Evolutionary conservation across 1,139 yeast genomes (phyloP).

Genomic region (Sugiyamaella neomexicana): DNA sequence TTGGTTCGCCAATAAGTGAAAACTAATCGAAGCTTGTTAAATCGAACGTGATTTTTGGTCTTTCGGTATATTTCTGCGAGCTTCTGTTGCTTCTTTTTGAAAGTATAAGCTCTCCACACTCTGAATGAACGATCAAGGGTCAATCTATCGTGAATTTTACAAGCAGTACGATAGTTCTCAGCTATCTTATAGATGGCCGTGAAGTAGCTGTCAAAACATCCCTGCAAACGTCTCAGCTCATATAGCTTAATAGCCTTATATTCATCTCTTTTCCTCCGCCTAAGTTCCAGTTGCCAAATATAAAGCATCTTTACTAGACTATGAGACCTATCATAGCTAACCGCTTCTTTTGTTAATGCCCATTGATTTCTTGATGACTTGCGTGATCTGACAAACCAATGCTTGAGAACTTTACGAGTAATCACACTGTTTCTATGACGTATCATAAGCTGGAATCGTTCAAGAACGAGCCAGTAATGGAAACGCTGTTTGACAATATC

Average conservation of each 20-base stretch:
- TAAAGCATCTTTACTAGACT: conserved; percentile 6
- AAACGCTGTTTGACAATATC: conserved; percentile 18
- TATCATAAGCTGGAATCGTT: conserved; percentile 22
- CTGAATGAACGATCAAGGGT: conserved; percentile 5
- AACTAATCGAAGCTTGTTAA: neutral
- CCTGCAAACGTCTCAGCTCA: conserved; percentile 4
- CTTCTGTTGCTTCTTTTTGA: neutral
- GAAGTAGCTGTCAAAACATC: conserved; percentile 6
- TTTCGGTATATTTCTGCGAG: conserved; percentile 7
- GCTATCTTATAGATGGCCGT: conserved; percentile 7
- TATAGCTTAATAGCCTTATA: conserved; percentile 15
- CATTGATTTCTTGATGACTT: conserved; percentile 7
- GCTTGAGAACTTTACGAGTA: conserved; percentile 14
- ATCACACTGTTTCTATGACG: conserved; percentile 21
- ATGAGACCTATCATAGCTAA: conserved; percentile 12
- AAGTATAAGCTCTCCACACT: conserved; percentile 4
- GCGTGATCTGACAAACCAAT: conserved; percentile 20
- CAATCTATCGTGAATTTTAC: conserved; percentile 16
- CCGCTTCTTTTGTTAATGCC: conserved; percentile 15
- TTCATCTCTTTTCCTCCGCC: neutral
- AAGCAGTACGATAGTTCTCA: conserved; percentile 15
- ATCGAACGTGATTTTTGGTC: neutral
- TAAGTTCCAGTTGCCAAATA: conserved; percentile 15
- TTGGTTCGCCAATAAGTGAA: neutral
- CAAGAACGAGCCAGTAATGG: conserved; percentile 26